Percentiles rank a stretch among this genome's conserved stretches.
phyloP scores from a whole-genome alignment of 768 basidiomycete genomes.

The Boletus sp. region DNA sequence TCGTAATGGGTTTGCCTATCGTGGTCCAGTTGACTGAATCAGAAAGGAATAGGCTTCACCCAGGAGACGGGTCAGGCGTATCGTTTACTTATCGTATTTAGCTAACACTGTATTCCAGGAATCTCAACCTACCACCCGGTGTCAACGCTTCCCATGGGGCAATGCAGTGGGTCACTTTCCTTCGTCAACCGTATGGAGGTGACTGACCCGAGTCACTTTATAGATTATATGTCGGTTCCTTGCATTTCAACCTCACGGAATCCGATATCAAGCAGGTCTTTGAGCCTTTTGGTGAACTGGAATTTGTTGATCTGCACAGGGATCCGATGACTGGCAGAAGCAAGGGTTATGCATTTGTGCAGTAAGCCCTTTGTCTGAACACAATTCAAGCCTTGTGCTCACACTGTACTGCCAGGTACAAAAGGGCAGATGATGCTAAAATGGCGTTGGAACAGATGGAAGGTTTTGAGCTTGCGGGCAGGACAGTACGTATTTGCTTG shows the following conservation, averaged over 20 bases:
- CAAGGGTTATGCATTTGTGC: constrained; percentile 97
- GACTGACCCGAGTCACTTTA: constrained; percentile 7
- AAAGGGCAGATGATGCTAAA: constrained; percentile 87
- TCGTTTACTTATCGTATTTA: constrained; percentile 1
- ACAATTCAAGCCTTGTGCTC: background rate
- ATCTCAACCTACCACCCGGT: constrained; percentile 81
- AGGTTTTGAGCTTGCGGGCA: constrained; percentile 95
- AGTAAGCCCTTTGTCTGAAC: constrained; percentile 51
- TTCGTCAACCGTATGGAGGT: constrained; percentile 13
- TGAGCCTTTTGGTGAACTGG: constrained; percentile 96
- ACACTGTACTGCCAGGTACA: constrained; percentile 57
- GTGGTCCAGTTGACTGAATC: constrained; percentile 97
- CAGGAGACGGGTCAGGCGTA: constrained; percentile 75
- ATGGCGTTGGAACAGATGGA: constrained; percentile 99
- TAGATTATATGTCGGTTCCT: constrained; percentile 94
- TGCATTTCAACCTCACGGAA: constrained; percentile 96
- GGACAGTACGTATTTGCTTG: constrained; percentile 56
- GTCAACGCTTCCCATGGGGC: constrained; percentile 77
- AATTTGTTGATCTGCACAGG: constrained; percentile 96
- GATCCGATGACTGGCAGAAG: constrained; percentile 93
- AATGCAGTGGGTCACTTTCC: constrained; percentile 67
- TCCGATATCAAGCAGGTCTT: constrained; percentile 99
- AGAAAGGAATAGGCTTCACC: constrained; percentile 86
- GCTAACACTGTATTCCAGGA: constrained; percentile 41
- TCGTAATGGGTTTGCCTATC: constrained; percentile 98